Evolutionary conservation across 441 rosid species (phyloP).

Genomic region (Theobroma grandiflorum): DNA sequence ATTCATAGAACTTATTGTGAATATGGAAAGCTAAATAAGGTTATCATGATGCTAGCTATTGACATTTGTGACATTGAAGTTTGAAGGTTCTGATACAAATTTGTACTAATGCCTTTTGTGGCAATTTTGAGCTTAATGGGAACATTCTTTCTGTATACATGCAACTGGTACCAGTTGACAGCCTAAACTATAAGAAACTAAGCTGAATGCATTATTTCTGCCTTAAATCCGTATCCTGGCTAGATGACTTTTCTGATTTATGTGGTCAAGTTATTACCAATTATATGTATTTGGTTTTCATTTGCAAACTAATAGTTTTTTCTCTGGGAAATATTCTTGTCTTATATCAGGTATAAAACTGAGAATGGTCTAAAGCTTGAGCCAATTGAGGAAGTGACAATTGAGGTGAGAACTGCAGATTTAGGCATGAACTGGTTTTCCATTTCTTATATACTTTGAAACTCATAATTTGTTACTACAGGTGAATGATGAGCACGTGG

Average conservation of each 20-base stretch:
- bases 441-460: slow-evolving; percentile 9
- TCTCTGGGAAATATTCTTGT: slow-evolving; percentile 27
- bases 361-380: slow-evolving; percentile 76
- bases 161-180: slow-evolving; percentile 11
- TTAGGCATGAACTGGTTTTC: slow-evolving; percentile 9
- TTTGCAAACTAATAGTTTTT: background rate
- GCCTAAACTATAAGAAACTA: background rate
- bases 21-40: background rate
- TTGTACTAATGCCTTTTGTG: background rate
- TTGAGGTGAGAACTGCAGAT: slow-evolving; percentile 56
- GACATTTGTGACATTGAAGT: background rate
- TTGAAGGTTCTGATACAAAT: background rate
- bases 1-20: background rate
- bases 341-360: slow-evolving; percentile 76
- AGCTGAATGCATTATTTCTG: background rate
- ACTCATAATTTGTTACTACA: slow-evolving; percentile 29
- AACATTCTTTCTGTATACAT: background rate
- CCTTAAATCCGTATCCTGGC: background rate
- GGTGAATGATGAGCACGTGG: slow-evolving; percentile 95
- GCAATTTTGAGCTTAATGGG: slow-evolving; percentile 2
- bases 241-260: background rate
- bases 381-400: slow-evolving; percentile 95
- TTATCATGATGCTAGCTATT: background rate
- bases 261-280: slow-evolving; percentile 8
- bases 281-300: background rate